These are phyloP conservation scores for Cutaneotrichosporon sp. DNA, from an alignment of 1,284 basidiomycete species.

Conservation along the genomic window DNA sequence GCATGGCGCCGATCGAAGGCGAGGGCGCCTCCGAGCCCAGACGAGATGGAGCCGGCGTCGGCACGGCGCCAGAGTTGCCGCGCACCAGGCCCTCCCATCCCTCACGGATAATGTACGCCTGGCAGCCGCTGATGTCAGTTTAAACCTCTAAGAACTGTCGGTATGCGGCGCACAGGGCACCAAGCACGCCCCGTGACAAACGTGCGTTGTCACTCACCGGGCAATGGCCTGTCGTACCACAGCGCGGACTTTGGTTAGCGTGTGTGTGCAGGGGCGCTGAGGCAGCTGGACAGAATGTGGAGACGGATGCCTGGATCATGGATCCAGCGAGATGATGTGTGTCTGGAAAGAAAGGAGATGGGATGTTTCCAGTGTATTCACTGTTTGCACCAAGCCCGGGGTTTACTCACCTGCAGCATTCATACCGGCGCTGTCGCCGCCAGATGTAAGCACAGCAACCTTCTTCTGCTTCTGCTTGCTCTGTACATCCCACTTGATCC, in stretches of 20 bases:
- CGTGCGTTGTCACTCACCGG: conserved; percentile 60
- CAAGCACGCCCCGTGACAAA: neutral
- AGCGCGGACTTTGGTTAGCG: conserved; percentile 64
- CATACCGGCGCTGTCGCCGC: conserved; percentile 97
- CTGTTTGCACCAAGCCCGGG: too few species aligned
- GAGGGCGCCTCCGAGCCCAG: conserved; percentile 29
- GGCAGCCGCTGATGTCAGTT: conserved; percentile 68
- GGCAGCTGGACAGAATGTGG: neutral
- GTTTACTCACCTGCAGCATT: conserved; percentile 67
- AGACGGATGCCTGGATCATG: neutral
- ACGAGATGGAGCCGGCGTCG: conserved; percentile 38
- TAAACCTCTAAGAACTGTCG: neutral
- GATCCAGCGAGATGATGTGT: neutral
- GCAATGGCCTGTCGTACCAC: conserved; percentile 87
- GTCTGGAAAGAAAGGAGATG: too few species aligned
- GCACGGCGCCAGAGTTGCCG: conserved; percentile 55
- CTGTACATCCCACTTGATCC: neutral
- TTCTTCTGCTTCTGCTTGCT: conserved; percentile 31
- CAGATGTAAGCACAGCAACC: conserved; percentile 91
- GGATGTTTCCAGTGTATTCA: too few species aligned
- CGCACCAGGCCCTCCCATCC: conserved; percentile 89
- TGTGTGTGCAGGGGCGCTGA: neutral
- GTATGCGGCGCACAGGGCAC: neutral
- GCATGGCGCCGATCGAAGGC: conserved; percentile 30
- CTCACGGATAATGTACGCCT: conserved; percentile 90